A percentile compares a stretch with the other conserved stretches of the same genome.
Evolutionary conservation across 441 rosid genomes (phyloP).

Genomic region (Erodium trifolium): DNA sequence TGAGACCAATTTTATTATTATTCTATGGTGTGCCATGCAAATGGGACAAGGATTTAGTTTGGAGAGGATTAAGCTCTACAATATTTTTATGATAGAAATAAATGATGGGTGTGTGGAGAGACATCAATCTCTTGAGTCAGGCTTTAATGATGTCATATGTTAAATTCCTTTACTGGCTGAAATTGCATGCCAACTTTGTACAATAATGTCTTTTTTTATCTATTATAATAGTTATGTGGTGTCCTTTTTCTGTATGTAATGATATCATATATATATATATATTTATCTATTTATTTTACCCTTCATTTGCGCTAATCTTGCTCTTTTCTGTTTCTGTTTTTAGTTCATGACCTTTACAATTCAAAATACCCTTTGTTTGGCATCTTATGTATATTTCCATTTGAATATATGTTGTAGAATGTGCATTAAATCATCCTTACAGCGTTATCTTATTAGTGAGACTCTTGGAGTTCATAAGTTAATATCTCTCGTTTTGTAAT

Average conservation of each 20-base stretch:
- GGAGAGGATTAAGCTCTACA: not conserved
- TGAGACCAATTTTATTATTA: not conserved
- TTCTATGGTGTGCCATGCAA: not conserved
- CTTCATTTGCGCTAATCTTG: no score
- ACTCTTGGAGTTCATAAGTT: not conserved
- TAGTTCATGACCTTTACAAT: no score
- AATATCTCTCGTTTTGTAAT: not conserved
- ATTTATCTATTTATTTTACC: no score
- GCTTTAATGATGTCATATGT: not conserved
- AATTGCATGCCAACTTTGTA: no score
- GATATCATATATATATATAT: no score
- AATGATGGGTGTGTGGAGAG: not conserved
- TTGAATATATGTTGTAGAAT: not conserved
- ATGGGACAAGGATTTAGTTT: not conserved
- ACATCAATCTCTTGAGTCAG: not conserved
- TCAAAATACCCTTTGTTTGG: not conserved
- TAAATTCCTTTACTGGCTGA: not conserved
- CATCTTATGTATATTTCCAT: not conserved
- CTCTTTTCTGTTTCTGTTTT: no score
- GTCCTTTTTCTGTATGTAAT: no score
- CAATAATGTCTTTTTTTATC: no score
- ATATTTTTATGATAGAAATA: not conserved
- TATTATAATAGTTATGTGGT: no score
- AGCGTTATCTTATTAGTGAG: not conserved
- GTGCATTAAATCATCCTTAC: not conserved